A percentile compares a stretch with the other conserved stretches of the same genome.
These are phyloP conservation scores for Xylaria sp. DNA, from an alignment of 2,329 filamentous ascomycete species.

Conservation along the genomic window DNA sequence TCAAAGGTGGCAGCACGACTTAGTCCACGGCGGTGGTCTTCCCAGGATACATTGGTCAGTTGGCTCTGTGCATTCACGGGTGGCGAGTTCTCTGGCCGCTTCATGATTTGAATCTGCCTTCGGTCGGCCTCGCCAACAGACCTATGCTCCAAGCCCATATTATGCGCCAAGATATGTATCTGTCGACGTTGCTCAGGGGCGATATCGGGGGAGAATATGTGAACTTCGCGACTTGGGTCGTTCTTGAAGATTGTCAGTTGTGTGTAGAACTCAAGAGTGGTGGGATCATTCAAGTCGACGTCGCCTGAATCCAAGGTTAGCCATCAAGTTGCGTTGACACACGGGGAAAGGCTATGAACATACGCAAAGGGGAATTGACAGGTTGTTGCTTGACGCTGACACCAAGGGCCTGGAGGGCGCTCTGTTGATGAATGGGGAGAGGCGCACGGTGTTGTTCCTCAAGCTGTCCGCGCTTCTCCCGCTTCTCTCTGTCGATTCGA, in stretches of 20 bases:
- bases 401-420: slow-evolving; percentile 83
- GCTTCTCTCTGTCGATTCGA: slow-evolving; percentile 95
- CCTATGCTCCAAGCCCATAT: slow-evolving; percentile 90
- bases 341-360: slow-evolving; percentile 40
- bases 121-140: slow-evolving; percentile 90
- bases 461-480: slow-evolving; percentile 92
- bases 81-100: slow-evolving; percentile 66
- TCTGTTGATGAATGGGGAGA: slow-evolving; percentile 79
- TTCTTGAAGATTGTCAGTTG: slow-evolving; percentile 90
- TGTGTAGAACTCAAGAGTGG: slow-evolving; percentile 87
- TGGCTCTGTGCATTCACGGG: slow-evolving; percentile 65
- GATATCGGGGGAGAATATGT: slow-evolving; percentile 84
- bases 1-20: slow-evolving; percentile 98
- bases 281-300: slow-evolving; percentile 90
- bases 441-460: slow-evolving; percentile 92
- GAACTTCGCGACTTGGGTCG: slow-evolving; percentile 77
- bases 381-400: slow-evolving; percentile 72
- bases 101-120: slow-evolving; percentile 90
- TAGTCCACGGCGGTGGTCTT: slow-evolving; percentile 83
- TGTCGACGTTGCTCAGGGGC: slow-evolving; percentile 86
- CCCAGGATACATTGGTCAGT: slow-evolving; percentile 71
- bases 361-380: slow-evolving; percentile 59
- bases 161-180: slow-evolving; percentile 93
- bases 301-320: slow-evolving; percentile 58
- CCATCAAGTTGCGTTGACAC: slow-evolving; percentile 16